Conservation (phyloP, 139 green algal genomes). For the Dunaliella sp. region DNA sequence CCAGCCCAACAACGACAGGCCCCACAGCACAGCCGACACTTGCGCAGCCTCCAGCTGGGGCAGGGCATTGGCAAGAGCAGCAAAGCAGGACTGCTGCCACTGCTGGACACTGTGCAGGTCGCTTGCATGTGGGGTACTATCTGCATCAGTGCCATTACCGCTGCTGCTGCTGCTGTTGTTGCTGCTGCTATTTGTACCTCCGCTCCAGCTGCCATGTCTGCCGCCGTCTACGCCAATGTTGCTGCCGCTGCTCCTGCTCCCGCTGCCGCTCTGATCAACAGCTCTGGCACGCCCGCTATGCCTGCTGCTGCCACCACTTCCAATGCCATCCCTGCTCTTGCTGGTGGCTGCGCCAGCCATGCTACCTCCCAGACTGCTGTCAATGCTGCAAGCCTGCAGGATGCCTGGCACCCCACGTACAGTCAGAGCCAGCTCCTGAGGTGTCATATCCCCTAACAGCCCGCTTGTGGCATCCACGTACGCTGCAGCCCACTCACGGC, state of each 20-base stretch:
- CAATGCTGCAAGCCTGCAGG: not conserved
- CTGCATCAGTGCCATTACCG: not conserved
- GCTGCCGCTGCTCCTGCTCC: not conserved
- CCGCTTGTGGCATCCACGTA: not conserved
- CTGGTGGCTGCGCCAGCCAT: too few species aligned
- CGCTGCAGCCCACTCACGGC: not conserved
- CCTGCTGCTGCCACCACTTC: too few species aligned
- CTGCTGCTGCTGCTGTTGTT: not conserved
- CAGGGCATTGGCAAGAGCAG: not conserved
- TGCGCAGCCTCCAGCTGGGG: not conserved
- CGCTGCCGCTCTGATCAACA: not conserved
- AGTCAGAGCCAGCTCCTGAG: conserved; percentile 1
- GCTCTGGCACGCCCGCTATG: too few species aligned
- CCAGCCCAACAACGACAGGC: not conserved
- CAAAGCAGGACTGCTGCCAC: not conserved
- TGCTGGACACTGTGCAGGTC: too few species aligned
- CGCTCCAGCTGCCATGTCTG: too few species aligned
- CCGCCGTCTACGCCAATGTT: too few species aligned
- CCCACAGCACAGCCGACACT: not conserved
- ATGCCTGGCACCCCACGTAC: not conserved
- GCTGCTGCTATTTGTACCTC: not conserved
- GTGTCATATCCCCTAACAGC: not conserved
- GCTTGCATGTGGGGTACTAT: not conserved
- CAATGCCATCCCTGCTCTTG: too few species aligned
- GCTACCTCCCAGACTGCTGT: too few species aligned